Conservation (phyloP, 2,329 filamentous ascomycete species). For the Pseudofabraea citricarpa region DNA sequence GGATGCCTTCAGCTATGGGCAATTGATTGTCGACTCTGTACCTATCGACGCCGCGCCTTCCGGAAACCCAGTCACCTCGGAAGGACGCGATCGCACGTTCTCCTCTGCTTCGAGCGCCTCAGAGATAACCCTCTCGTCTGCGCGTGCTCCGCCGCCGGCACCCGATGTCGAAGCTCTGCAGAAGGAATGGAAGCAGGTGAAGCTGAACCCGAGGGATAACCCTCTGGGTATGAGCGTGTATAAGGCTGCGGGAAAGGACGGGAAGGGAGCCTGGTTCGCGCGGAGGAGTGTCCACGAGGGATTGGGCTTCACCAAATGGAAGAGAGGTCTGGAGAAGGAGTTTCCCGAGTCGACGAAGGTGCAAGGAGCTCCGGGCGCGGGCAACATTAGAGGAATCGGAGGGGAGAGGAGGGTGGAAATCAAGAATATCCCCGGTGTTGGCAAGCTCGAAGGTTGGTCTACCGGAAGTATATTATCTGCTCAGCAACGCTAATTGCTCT, state of each 20-base stretch:
- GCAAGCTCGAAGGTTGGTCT: slow-evolving; percentile 57
- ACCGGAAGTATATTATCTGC: too few species aligned
- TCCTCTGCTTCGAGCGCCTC: slow-evolving; percentile 44
- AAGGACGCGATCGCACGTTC: slow-evolving; percentile 51
- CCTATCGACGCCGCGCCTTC: slow-evolving; percentile 51
- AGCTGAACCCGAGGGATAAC: slow-evolving; percentile 67
- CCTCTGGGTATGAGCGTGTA: slow-evolving; percentile 73
- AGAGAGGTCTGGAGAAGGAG: slow-evolving; percentile 69
- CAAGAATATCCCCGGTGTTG: slow-evolving; percentile 47
- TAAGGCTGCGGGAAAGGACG: slow-evolving; percentile 74
- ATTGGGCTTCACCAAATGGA: slow-evolving; percentile 72
- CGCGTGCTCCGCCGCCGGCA: slow-evolving; percentile 33
- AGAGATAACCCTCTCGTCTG: slow-evolving; percentile 47
- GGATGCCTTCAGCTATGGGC: slow-evolving; percentile 60
- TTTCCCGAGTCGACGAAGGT: slow-evolving; percentile 73
- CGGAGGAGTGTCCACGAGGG: slow-evolving; percentile 77
- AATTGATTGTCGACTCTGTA: slow-evolving; percentile 72
- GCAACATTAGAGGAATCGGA: slow-evolving; percentile 79
- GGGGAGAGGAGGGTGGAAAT: slow-evolving; percentile 71
- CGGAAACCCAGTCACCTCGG: slow-evolving; percentile 37
- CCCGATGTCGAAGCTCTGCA: slow-evolving; percentile 57
- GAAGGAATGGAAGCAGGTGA: slow-evolving; percentile 80
- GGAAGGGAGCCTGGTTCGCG: slow-evolving; percentile 86
- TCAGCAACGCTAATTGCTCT: slow-evolving; percentile 13
- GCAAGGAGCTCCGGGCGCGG: slow-evolving; percentile 64